These are phyloP conservation scores for Neodidymelliopsis sp. DNA, from an alignment of 2,329 filamentous ascomycete species.

Conservation along the genomic window DNA sequence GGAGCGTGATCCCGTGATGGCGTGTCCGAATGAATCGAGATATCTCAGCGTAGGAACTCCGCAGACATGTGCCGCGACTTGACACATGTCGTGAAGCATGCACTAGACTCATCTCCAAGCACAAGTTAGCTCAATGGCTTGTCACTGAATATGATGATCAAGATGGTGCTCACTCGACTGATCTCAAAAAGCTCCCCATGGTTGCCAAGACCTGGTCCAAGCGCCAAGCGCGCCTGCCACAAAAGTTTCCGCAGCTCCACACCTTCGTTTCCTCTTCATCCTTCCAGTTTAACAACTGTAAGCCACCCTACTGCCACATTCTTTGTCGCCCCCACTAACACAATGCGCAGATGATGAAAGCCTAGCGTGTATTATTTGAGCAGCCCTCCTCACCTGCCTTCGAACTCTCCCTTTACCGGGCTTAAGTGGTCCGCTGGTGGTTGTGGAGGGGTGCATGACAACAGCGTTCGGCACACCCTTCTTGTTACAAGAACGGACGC, in stretches of 20 bases:
- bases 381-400: constrained; percentile 70
- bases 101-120: constrained; percentile 31
- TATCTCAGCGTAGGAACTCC: constrained; percentile 45
- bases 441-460: constrained; percentile 81
- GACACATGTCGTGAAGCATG: constrained; percentile 25
- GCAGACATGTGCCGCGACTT: constrained; percentile 26
- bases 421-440: constrained; percentile 83
- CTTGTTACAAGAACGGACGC: constrained; percentile 98
- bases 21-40: constrained; percentile 41
- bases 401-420: constrained; percentile 87
- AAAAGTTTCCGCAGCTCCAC: constrained; percentile 45
- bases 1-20: constrained; percentile 38
- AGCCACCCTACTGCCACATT: constrained; percentile 54
- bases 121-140: background rate
- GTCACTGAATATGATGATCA: background rate
- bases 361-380: constrained; percentile 95
- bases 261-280: constrained; percentile 69
- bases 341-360: constrained; percentile 92
- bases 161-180: constrained; percentile 9
- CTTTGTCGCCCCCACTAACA: constrained; percentile 32
- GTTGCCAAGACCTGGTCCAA: constrained; percentile 27
- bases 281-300: constrained; percentile 99
- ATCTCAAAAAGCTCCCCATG: constrained; percentile 9
- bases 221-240: constrained; percentile 33
- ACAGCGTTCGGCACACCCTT: constrained; percentile 98